phyloP scores from a whole-genome alignment of 202 grass and related monocot genomes.

The Musa balbisiana region DNA sequence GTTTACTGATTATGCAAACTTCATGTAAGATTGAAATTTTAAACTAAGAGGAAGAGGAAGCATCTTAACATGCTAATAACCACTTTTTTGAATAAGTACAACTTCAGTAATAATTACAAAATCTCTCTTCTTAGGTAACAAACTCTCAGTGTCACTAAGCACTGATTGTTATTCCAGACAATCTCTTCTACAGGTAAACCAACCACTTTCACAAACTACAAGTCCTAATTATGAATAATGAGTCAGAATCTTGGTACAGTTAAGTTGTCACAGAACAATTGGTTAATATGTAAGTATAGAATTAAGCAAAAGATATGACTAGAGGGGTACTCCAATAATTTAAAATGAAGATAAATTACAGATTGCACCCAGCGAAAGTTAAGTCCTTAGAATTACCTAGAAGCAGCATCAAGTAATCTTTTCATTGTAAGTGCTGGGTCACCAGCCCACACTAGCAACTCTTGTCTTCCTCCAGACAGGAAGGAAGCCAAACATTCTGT shows the following conservation, averaged over 20 bases:
- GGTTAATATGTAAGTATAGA: no score
- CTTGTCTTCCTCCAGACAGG: conserved; percentile 68
- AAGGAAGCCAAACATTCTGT: conserved; percentile 94
- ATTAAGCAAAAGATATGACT: no score
- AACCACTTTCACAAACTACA: neutral
- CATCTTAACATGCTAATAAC: no score
- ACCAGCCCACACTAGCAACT: conserved; percentile 74
- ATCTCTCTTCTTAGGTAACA: no score
- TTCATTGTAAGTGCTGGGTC: conserved; percentile 54
- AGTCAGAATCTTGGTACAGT: no score
- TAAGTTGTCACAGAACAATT: no score
- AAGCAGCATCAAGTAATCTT: conserved; percentile 80
- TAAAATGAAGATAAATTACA: no score
- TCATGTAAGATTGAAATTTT: neutral
- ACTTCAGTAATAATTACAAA: no score
- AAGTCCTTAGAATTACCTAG: conserved; percentile 38
- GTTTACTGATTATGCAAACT: neutral
- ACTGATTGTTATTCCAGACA: neutral
- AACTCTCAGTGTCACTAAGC: no score
- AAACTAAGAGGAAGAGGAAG: neutral
- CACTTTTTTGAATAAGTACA: no score
- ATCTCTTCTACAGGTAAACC: neutral
- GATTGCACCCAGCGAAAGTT: neutral
- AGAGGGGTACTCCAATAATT: no score
- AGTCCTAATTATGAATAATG: no score